Base-by-base conservation (phyloP, 108 stramenopile genomes). In the Skeletonema potamos region DNA sequence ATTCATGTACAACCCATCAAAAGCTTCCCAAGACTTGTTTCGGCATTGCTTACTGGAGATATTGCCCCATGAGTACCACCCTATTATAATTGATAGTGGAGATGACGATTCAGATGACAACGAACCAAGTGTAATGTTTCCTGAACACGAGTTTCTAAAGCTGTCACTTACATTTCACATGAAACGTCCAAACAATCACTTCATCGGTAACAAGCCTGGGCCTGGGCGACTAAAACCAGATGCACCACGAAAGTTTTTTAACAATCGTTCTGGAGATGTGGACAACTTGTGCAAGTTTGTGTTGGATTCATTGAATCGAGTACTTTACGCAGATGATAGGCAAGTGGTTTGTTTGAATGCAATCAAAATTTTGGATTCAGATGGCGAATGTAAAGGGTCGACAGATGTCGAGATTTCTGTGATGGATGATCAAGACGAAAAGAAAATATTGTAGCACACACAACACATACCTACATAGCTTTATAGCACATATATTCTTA, bases 211-310 rank as follows among this genome's bases (percentile, higher is more conserved):
- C 60, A 69, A 65, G 55, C 84, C 83, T 7, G 90, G 87, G 6
- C 64, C 64, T 18, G 81, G 79, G 33, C 59, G 86, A 24, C 33
- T 91, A 37, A 73, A 80, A 72, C 54, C 58, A 26, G 72, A 54
- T 36, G 85, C 88, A 34, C 89, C 85, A 1, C 67, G 54, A 37
- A 74, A 46, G 46, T 51, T 79, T 9, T 65, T 66, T 9, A 58
- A 58, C 32, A 79, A 62, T 17, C 75, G 89, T 15, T 77, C 82
- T 22, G 22, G 48, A 22, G 48, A 95, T 77, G 82, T 95, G 15
- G 94, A 95, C 54, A 95, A 92, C 72, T 56, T 92, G 22, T 74
- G 86, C 63, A 95, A 92, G 74, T 95, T 95, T 73, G 89, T 95
- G 17, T 56, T 95, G 70, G 94, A 92, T 66, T 88, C 87, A 2